A percentile compares a stretch with the other conserved stretches of the same genome.
These are phyloP conservation scores for Sugiyamaella valdiviana DNA, from an alignment of 805 yeast species.

Conservation along the genomic window DNA sequence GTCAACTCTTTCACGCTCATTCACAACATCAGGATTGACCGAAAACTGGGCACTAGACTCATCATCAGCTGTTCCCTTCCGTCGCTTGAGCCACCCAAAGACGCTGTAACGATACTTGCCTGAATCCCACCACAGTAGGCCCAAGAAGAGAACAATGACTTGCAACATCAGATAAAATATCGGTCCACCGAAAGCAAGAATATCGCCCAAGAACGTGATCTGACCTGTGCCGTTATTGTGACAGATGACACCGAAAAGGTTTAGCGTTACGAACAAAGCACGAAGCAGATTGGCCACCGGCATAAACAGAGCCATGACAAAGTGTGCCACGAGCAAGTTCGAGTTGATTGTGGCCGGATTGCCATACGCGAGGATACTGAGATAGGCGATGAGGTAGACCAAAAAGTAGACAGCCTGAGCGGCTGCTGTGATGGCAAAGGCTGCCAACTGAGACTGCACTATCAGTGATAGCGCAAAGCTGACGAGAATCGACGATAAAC, in stretches of 20 bases:
- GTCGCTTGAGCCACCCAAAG: not conserved
- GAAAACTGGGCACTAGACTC: not conserved
- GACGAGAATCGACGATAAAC: conserved; percentile 26
- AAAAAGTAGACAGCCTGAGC: conserved; percentile 30
- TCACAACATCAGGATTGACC: conserved; percentile 21
- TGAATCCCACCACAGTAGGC: conserved; percentile 32
- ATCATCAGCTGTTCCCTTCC: not conserved
- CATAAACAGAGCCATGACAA: conserved; percentile 26
- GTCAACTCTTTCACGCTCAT: conserved; percentile 25
- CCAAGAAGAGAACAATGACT: conserved; percentile 18
- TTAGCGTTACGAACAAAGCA: conserved; percentile 29
- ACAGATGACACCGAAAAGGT: conserved; percentile 32
- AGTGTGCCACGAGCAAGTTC: conserved; percentile 25
- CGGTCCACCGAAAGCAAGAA: conserved; percentile 32
- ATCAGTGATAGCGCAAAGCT: conserved; percentile 30
- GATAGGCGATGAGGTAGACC: conserved; percentile 29
- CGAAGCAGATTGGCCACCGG: conserved; percentile 29
- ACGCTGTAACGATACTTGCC: conserved; percentile 25
- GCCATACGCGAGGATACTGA: conserved; percentile 29
- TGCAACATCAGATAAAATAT: conserved; percentile 30
- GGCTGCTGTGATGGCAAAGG: conserved; percentile 33
- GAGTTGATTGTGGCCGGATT: conserved; percentile 24
- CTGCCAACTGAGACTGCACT: conserved; percentile 34
- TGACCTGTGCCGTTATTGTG: conserved; percentile 17
- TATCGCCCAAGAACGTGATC: conserved; percentile 27